Evolutionary conservation across 805 yeast species (phyloP), one percentile per base, ranked within the genome.

Genomic region (Cyberlindnera maclurae): DNA sequence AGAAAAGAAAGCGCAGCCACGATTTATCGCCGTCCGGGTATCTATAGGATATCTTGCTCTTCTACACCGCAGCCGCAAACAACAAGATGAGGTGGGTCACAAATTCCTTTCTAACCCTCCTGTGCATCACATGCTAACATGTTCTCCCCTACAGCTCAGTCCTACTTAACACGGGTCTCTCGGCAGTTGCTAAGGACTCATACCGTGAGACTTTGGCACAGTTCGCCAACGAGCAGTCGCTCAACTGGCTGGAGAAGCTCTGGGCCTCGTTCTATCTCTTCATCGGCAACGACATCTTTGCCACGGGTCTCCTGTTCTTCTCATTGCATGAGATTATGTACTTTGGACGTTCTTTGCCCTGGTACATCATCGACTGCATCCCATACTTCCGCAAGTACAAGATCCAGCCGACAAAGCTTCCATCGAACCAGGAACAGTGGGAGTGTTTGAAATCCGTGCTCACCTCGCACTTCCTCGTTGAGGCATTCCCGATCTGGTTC

Each of bases 401-500:
- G 67, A 82, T 93, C 51, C 98, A 90, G 68, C 88, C 85, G 35
- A 75, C 82, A 29, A 86, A 86, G 59, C 63, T 81, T 38, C 96
- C 96, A 29, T 68, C 84, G 35, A 72, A 74, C 43, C 71, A 73
- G 58, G 96, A 90, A 66, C 97, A 90, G 62, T 78, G 94, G 89
- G 88, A 85, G 61, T 90, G 98, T 64, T 69, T 86, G 52, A 83
- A 85, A 62, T 68, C 84, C 20, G 97, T 90, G 26, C 65, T 93
- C 40, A 73, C 78, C 34, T 82, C 94, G 3, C 98, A 90, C 65
- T 79, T 88, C 62, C 64, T 90, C 47, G 95, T 90, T 37, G 98
- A 90, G 68, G 95, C 95, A 4, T 70, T 93, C 45, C 97, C 97
- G 40, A 90, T 90, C 50, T 90, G 96, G 96, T 81, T 88, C 38